phyloP scores from a whole-genome alignment of 2,329 filamentous ascomycete species.

The Teratosphaeriaceae sp. region DNA sequence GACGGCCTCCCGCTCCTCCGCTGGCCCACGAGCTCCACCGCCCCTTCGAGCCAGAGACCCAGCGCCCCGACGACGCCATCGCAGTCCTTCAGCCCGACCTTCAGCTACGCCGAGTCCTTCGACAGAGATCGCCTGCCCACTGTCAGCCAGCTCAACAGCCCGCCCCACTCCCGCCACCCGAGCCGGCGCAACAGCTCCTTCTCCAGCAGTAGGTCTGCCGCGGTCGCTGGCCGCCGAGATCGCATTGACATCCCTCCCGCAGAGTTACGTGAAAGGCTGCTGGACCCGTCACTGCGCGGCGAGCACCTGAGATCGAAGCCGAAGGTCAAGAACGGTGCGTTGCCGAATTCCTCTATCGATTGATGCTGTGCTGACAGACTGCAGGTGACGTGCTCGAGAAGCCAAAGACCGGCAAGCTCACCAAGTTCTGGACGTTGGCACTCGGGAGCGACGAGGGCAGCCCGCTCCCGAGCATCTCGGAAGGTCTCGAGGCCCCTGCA shows the following conservation, averaged over 20 bases:
- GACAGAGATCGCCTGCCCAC: background rate
- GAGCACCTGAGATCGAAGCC: background rate
- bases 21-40: background rate
- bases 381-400: conserved; percentile 3
- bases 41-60: background rate
- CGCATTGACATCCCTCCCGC: background rate
- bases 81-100: conserved; percentile 1
- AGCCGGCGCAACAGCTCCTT: conserved; percentile 5
- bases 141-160: conserved; percentile 6
- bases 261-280: conserved; percentile 1
- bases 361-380: too few species aligned
- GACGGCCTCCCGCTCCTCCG: conserved; percentile 1
- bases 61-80: conserved; percentile 1
- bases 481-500: conserved; percentile 2
- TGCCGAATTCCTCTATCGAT: too few species aligned
- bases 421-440: conserved; percentile 4
- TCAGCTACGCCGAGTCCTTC: background rate
- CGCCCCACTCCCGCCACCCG: background rate
- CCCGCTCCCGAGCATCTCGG: conserved; percentile 4
- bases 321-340: background rate
- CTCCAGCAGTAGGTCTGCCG: background rate
- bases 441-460: background rate
- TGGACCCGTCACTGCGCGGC: conserved; percentile 1
- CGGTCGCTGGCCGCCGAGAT: background rate
- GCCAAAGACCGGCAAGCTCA: conserved; percentile 3